Conservation (phyloP, 139 green algal genomes). For the Penium margaritaceum region DNA sequence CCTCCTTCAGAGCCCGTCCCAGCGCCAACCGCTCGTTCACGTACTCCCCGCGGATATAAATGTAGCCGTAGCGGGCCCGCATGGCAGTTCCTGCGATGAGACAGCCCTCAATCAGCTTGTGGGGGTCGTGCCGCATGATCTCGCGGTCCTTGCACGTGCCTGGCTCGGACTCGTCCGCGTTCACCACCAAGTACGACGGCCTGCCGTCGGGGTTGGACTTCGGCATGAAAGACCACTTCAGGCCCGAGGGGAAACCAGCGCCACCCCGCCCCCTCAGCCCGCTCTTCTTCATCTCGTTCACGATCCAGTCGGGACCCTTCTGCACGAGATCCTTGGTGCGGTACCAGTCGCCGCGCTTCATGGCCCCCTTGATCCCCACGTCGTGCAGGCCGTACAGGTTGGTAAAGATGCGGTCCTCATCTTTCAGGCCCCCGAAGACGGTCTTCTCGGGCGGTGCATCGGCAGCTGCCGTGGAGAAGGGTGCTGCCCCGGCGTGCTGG, state of each 20-base stretch:
- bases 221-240: conserved; percentile 97
- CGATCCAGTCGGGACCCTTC: conserved; percentile 91
- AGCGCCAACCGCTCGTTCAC: conserved; percentile 77
- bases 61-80: conserved; percentile 81
- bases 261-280: conserved; percentile 87
- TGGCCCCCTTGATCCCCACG: conserved; percentile 76
- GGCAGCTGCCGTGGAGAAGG: no score
- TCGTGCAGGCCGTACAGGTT: conserved; percentile 92
- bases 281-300: conserved; percentile 92
- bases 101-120: conserved; percentile 86
- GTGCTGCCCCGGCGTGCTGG: no score
- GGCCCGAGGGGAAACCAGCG: conserved; percentile 86
- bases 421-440: conserved; percentile 66
- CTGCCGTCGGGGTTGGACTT: conserved; percentile 82
- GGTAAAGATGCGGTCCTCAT: conserved; percentile 94
- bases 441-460: conserved; percentile 51
- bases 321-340: conserved; percentile 69
- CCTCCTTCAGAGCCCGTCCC: conserved; percentile 42
- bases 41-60: conserved; percentile 96
- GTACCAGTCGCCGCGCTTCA: conserved; percentile 74
- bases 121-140: conserved; percentile 48
- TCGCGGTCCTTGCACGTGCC: conserved; percentile 85
- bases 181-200: conserved; percentile 91
- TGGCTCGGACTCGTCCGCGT: conserved; percentile 92
- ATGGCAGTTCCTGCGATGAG: conserved; percentile 84